phyloP scores from a whole-genome alignment of 1,284 basidiomycete genomes.

The Exsudoporus floridanus region DNA sequence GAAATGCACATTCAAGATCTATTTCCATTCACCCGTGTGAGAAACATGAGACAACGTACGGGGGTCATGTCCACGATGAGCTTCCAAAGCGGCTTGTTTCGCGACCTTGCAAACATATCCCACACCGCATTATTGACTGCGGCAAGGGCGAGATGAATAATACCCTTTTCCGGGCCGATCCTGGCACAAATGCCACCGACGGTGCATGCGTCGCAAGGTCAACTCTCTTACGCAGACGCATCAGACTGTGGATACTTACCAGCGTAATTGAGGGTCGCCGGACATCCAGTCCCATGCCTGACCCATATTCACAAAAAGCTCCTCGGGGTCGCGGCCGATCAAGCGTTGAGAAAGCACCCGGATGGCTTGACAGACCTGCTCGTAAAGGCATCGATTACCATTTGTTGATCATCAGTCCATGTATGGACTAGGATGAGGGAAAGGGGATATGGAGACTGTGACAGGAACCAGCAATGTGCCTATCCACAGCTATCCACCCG shows the following conservation, averaged over 20 bases:
- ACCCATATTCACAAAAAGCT: slow-evolving; percentile 86
- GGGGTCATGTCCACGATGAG: slow-evolving; percentile 80
- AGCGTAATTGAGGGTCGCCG: slow-evolving; percentile 83
- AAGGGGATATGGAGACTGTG: not conserved
- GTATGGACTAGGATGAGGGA: not conserved
- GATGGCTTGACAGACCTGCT: slow-evolving; percentile 75
- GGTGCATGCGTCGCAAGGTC: not conserved
- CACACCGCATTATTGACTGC: slow-evolving; percentile 79
- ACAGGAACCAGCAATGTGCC: slow-evolving; percentile 1
- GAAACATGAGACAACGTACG: slow-evolving; percentile 38
- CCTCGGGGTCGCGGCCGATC: slow-evolving; percentile 79
- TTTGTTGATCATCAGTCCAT: not conserved
- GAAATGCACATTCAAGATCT: not conserved
- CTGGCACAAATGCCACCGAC: slow-evolving; percentile 34
- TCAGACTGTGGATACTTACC: slow-evolving; percentile 49
- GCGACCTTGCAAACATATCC: slow-evolving; percentile 77
- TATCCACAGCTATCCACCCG: not conserved
- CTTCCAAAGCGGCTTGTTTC: slow-evolving; percentile 83
- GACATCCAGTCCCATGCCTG: slow-evolving; percentile 75
- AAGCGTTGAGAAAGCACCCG: slow-evolving; percentile 70
- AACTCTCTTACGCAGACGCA: not conserved
- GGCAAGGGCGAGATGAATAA: slow-evolving; percentile 78
- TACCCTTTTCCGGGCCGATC: slow-evolving; percentile 85
- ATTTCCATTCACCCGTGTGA: slow-evolving; percentile 7
- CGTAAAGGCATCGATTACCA: not conserved